Evolutionary conservation across 2,329 filamentous ascomycete genomes (phyloP), one percentile per base, ranked within the genome.

Genomic region (Thermochaetoides dissita): DNA sequence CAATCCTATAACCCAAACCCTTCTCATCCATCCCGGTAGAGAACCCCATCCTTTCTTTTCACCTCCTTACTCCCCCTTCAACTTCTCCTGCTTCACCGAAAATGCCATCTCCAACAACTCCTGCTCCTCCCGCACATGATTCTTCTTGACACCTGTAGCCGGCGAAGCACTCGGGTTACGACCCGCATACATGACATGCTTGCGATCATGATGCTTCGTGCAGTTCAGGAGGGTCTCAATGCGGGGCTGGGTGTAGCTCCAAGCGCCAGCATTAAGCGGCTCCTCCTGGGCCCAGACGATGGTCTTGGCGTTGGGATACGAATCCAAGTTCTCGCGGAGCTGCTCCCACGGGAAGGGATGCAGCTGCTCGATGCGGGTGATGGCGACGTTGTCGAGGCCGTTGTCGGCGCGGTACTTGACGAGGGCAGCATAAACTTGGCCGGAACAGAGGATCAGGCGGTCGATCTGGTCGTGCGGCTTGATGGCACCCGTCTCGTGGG

Each of bases 321-420:
- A 78, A 70, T 98, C 89, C 42, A 98, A 75, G 70, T 96, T 96
- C 64, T 96, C 89, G 71, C 84, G 85, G 42, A 98, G 77, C 65
- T 91, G 87, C 55, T 88, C 80, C 89, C 91, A 98, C 40, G 91
- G 91, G 84, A 98, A 98, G 57, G 91, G 91, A 69, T 98, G 88
- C 47, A 98, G 76, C 68, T 98, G 91, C 70, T 98, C 91, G 53
- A 98, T 78, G 59, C 91, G 87, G 17, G 88, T 95, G 61, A 98
- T 81, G 57, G 89, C 91, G 12, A 89, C 84, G 60, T 95, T 81
- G 64, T 87, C 86, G 60, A 94, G 76, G 51, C 83, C 80, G 61
- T 93, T 82, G 49, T 86, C 75, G 54, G 83, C 77, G 55, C 91
- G 87, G 74, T 95, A 79, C 71, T 96, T 96, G 67, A 82, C 71